Percentiles rank a stretch among this genome's conserved stretches.
These are phyloP conservation scores for Simmondsia chinensis DNA, from an alignment of 148 eudicot species.

Conservation along the genomic window DNA sequence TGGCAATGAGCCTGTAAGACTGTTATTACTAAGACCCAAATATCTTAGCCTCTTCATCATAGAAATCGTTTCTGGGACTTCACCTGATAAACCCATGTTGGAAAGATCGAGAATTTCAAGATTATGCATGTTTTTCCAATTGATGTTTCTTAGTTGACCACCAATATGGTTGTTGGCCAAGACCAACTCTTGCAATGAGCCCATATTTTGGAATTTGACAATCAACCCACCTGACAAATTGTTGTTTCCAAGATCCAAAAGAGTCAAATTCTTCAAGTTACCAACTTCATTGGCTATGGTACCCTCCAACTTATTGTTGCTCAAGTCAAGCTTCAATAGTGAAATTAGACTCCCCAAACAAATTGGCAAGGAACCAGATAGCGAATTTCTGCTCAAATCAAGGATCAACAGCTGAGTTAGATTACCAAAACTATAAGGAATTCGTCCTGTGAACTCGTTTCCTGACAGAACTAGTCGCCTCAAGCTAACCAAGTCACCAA, in stretches of 20 bases:
- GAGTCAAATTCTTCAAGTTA: conserved; percentile 48
- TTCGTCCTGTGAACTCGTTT: conserved; percentile 38
- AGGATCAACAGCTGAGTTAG: conserved; percentile 58
- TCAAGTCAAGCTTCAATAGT: conserved; percentile 76
- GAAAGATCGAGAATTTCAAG: conserved; percentile 54
- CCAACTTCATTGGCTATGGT: conserved; percentile 39
- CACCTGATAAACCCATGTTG: conserved; percentile 47
- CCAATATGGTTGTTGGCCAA: conserved; percentile 65
- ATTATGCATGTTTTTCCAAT: conserved; percentile 46
- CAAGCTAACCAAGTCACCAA: conserved; percentile 49
- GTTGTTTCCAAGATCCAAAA: conserved; percentile 68
- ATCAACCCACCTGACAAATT: conserved; percentile 53
- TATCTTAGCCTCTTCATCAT: conserved; percentile 47
- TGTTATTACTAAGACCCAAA: conserved; percentile 62
- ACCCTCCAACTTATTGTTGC: conserved; percentile 56
- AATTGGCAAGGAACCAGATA: conserved; percentile 53
- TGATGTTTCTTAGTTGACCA: conserved; percentile 41
- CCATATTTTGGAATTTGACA: conserved; percentile 45
- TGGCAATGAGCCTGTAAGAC: conserved; percentile 54
- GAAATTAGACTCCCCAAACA: conserved; percentile 50
- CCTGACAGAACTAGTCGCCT: conserved; percentile 55
- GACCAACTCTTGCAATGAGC: conserved; percentile 57
- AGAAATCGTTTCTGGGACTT: conserved; percentile 51
- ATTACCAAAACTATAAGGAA: conserved; percentile 42
- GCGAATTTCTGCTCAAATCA: conserved; percentile 62